Percentiles rank a stretch among this genome's conserved stretches.
Evolutionary conservation across 1,139 yeast genomes (phyloP).

Genomic region (Pichia sp.): DNA sequence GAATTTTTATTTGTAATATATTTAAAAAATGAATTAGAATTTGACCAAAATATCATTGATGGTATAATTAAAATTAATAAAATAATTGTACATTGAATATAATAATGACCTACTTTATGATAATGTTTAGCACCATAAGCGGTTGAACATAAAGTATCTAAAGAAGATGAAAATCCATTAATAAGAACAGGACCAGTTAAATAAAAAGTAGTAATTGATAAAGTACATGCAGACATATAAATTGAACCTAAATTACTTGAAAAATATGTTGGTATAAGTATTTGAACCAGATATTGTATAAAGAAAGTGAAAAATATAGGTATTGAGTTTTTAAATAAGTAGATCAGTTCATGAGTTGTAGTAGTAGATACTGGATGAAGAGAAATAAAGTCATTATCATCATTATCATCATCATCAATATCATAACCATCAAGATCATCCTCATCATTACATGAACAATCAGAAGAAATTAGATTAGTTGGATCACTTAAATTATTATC

Average conservation of each 20-base stretch:
- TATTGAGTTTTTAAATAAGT: conserved; percentile 26
- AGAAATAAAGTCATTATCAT: not conserved
- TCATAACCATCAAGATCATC: not conserved
- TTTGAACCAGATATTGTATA: conserved; percentile 33
- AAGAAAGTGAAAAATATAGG: conserved; percentile 36
- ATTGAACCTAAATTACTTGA: conserved; percentile 33
- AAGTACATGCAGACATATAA: conserved; percentile 36
- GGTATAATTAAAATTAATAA: conserved; percentile 21
- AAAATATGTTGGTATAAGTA: conserved; percentile 34
- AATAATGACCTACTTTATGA: conserved; percentile 34
- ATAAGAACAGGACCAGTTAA: conserved; percentile 36
- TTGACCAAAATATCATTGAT: conserved; percentile 21
- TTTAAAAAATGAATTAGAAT: conserved; percentile 14
- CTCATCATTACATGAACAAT: not conserved
- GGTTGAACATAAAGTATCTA: conserved; percentile 39
- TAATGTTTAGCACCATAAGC: conserved; percentile 36
- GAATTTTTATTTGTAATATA: conserved; percentile 2
- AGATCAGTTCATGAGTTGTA: conserved; percentile 18
- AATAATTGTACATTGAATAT: conserved; percentile 29
- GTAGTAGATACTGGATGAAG: conserved; percentile 16
- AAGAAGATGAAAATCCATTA: conserved; percentile 40
- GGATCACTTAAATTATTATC: too few species aligned
- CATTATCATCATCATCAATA: not conserved
- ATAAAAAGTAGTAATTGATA: conserved; percentile 35
- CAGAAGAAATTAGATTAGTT: not conserved